Evolutionary conservation across 164 flowering plant species (phyloP).

Genomic region (Chimonanthus praecox): DNA sequence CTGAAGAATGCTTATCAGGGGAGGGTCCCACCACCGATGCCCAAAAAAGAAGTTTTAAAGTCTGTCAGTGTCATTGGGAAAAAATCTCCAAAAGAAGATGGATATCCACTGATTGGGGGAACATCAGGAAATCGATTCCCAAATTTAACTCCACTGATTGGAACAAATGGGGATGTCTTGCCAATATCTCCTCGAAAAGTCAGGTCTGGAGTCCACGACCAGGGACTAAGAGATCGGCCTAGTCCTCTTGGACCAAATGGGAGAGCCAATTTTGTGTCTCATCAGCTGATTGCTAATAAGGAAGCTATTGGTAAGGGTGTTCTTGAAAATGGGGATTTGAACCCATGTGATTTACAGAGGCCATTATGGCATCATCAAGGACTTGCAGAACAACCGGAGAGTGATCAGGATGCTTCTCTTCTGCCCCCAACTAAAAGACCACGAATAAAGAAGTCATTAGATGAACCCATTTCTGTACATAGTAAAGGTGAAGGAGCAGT

Average conservation of each 20-base stretch:
- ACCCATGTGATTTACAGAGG: slow-evolving; percentile 51
- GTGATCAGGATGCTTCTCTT: slow-evolving; percentile 32
- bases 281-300: slow-evolving; percentile 27
- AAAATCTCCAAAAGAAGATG: slow-evolving; percentile 43
- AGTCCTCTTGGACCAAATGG: slow-evolving; percentile 80
- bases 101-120: slow-evolving; percentile 40
- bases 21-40: slow-evolving; percentile 39
- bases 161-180: slow-evolving; percentile 73
- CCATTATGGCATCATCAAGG: slow-evolving; percentile 49
- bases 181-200: slow-evolving; percentile 59
- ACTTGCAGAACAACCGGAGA: slow-evolving; percentile 48
- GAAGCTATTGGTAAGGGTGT: slow-evolving; percentile 30
- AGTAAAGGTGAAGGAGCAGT: slow-evolving; percentile 33
- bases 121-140: slow-evolving; percentile 6
- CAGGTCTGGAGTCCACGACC: slow-evolving; percentile 59
- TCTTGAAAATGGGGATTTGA: slow-evolving; percentile 59
- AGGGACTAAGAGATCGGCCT: slow-evolving; percentile 57
- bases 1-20: slow-evolving; percentile 75
- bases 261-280: slow-evolving; percentile 40
- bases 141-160: slow-evolving; percentile 19
- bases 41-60: slow-evolving; percentile 35
- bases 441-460: slow-evolving; percentile 24
- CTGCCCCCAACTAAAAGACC: slow-evolving; percentile 26
- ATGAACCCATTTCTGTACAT: slow-evolving; percentile 28
- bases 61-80: slow-evolving; percentile 21